Conservation (phyloP, 2,329 filamentous ascomycete genomes). For the Pseudopyricularia cyperi region DNA sequence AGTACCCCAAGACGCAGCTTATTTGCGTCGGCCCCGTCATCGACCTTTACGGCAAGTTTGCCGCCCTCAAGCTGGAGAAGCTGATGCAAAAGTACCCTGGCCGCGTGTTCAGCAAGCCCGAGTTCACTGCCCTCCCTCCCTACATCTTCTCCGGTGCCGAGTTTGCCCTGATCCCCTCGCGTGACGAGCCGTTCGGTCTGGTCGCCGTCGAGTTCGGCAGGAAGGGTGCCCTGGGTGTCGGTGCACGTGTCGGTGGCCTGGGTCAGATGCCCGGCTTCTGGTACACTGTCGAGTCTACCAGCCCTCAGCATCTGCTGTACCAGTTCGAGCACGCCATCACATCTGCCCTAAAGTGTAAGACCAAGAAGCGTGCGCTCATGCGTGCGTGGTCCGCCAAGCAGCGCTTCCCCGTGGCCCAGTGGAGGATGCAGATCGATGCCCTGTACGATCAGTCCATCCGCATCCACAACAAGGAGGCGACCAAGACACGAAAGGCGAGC, state of each 20-base stretch:
- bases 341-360: background rate
- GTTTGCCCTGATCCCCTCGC: slow-evolving; percentile 54
- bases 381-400: slow-evolving; percentile 20
- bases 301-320: background rate
- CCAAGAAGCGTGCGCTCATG: background rate
- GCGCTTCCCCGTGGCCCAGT: background rate
- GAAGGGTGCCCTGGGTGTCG: background rate
- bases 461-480: slow-evolving; percentile 13
- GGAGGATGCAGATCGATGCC: slow-evolving; percentile 24
- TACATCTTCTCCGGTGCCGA: slow-evolving; percentile 57
- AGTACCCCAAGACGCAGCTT: slow-evolving; percentile 36
- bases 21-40: background rate
- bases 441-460: slow-evolving; percentile 34
- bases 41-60: background rate
- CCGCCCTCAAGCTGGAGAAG: background rate
- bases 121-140: slow-evolving; percentile 53
- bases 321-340: background rate
- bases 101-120: slow-evolving; percentile 53
- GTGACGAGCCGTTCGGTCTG: slow-evolving; percentile 56
- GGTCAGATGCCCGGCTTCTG: background rate
- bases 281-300: background rate
- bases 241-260: background rate
- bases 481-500: background rate
- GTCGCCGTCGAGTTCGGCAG: slow-evolving; percentile 24
- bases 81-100: background rate